Percentiles rank a stretch among this genome's conserved stretches.
Evolutionary conservation across 176 grass and related monocot genomes (phyloP).

Genomic region (Hsuehochloa calcarea): DNA sequence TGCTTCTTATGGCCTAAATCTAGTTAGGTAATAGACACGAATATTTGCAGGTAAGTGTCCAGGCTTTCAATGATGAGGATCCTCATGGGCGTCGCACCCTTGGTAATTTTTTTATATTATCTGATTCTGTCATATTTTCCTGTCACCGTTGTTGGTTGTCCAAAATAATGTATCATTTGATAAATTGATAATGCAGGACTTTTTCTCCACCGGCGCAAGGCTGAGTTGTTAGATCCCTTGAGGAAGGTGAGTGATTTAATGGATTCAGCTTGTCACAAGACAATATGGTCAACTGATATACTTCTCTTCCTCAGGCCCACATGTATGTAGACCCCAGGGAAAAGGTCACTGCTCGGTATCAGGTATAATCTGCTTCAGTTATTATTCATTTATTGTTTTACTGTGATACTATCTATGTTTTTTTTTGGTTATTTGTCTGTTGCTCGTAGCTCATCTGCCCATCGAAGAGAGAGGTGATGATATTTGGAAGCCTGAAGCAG

Average conservation of each 20-base stretch:
- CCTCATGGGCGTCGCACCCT: slow-evolving; percentile 92
- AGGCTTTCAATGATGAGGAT: slow-evolving; percentile 99
- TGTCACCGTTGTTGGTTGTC: slow-evolving; percentile 2
- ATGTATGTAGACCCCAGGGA: slow-evolving; percentile 83
- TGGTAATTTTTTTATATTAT: slow-evolving; percentile 53
- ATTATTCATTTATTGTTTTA: background rate
- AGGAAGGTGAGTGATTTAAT: slow-evolving; percentile 72
- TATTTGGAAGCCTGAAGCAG: slow-evolving; percentile 92
- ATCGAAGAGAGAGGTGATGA: slow-evolving; percentile 90
- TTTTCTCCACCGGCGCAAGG: slow-evolving; percentile 94
- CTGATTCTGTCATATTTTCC: background rate
- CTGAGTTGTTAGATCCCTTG: slow-evolving; percentile 66
- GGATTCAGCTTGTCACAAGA: background rate
- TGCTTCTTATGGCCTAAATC: slow-evolving; percentile 11
- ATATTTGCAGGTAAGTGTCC: slow-evolving; percentile 80
- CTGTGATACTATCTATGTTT: background rate
- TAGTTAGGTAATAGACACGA: slow-evolving; percentile 8
- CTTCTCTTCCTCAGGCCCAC: slow-evolving; percentile 55
- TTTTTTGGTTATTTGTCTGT: background rate
- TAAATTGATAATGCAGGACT: slow-evolving; percentile 53
- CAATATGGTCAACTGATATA: background rate
- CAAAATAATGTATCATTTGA: slow-evolving; percentile 2
- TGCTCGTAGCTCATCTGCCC: slow-evolving; percentile 83
- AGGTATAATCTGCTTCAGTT: slow-evolving; percentile 43
- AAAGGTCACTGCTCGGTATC: slow-evolving; percentile 95